Evolutionary conservation across 345 rosid species (phyloP).

Genomic region (Odontarrhena argentea): DNA sequence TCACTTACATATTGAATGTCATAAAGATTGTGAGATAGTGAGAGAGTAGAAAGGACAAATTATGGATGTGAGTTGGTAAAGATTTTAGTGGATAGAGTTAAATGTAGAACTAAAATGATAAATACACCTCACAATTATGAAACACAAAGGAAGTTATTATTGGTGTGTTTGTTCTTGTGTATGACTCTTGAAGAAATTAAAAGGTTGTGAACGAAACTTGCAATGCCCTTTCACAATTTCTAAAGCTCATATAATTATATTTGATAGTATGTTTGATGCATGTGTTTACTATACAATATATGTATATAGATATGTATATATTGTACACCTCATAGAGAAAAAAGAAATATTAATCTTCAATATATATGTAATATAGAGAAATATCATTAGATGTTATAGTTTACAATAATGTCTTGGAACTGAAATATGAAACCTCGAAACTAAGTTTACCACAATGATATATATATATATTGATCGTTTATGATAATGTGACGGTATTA

Average conservation of each 20-base stretch:
- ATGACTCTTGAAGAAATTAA: constrained; percentile 40
- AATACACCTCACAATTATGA: constrained; percentile 18
- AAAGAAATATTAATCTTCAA: not conserved
- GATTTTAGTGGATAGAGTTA: not conserved
- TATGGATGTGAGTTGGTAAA: constrained; percentile 6
- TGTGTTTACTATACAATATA: constrained; percentile 5
- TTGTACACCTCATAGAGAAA: not conserved
- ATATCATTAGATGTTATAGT: not conserved
- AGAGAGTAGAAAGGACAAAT: constrained; percentile 6
- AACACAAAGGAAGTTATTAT: not conserved
- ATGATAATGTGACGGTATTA: too few relatives aligned
- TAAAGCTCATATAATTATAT: constrained; percentile 29
- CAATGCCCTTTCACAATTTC: constrained; percentile 42
- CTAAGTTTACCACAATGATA: too few relatives aligned
- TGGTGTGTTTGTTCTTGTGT: constrained; percentile 13
- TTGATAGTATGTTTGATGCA: not conserved
- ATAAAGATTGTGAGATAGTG: constrained; percentile 12
- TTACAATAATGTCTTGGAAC: not conserved
- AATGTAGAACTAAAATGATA: constrained; percentile 5
- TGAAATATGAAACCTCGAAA: not conserved
- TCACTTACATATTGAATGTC: not conserved
- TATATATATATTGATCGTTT: too few relatives aligned
- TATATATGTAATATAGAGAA: not conserved
- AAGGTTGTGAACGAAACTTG: constrained; percentile 29
- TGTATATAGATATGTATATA: not conserved